Conservation (phyloP, 139 green algal species). For the Zygnema circumcarinatum region DNA sequence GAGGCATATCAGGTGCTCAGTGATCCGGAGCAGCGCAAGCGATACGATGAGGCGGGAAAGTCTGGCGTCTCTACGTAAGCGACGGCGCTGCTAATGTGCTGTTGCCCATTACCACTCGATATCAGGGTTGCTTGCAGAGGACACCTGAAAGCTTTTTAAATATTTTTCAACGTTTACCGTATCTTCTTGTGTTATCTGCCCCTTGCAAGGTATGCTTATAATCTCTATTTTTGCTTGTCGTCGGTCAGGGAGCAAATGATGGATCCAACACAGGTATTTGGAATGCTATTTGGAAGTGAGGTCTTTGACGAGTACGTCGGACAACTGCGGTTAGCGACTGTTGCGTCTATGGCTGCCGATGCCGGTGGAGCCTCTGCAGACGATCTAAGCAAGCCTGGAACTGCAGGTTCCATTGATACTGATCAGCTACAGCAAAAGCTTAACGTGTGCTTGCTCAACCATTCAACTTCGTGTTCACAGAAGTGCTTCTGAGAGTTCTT, state of each 20-base stretch:
- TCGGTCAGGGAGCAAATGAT: conserved; percentile 56
- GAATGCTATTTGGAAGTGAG: conserved; percentile 67
- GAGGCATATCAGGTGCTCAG: conserved; percentile 80
- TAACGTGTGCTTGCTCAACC: not conserved
- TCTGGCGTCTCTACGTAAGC: conserved; percentile 48
- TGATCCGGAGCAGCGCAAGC: conserved; percentile 74
- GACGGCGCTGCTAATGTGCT: too few relatives aligned
- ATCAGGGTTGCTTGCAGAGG: too few relatives aligned
- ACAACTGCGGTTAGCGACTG: conserved; percentile 63
- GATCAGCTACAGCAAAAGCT: not conserved
- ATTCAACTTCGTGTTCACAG: not conserved
- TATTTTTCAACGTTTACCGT: too few relatives aligned
- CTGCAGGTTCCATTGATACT: not conserved
- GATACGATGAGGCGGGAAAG: conserved; percentile 66
- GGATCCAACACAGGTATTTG: conserved; percentile 64
- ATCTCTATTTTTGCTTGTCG: too few relatives aligned
- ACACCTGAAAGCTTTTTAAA: too few relatives aligned
- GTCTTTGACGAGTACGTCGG: conserved; percentile 68
- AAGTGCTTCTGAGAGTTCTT: too few relatives aligned
- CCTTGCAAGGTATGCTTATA: too few relatives aligned
- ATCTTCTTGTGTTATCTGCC: too few relatives aligned
- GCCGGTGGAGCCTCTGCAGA: not conserved
- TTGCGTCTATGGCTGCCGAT: conserved; percentile 52
- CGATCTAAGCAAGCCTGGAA: not conserved
- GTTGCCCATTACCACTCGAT: too few relatives aligned